A percentile compares a stretch with the other conserved stretches of the same genome.
Evolutionary conservation across 2,329 filamentous ascomycete species (phyloP).

Genomic region (Hawksworthiomyces lignivorus): DNA sequence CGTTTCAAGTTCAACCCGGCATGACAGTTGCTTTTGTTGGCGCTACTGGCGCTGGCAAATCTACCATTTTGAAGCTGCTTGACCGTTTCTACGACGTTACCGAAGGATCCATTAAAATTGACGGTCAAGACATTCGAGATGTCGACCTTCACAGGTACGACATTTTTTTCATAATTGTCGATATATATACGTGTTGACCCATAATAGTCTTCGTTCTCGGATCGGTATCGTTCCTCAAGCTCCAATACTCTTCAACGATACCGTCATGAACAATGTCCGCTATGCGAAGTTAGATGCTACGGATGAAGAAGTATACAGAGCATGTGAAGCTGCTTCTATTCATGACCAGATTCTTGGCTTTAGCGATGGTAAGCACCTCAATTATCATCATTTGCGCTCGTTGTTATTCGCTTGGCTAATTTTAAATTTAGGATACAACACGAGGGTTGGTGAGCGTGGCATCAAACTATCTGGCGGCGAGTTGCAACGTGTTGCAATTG

Average conservation of each 20-base stretch:
- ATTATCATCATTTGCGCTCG: neutral
- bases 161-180: no score
- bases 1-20: slow-evolving; percentile 42
- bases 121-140: slow-evolving; percentile 49
- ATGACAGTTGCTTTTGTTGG: slow-evolving; percentile 54
- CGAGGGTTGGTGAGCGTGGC: slow-evolving; percentile 43
- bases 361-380: slow-evolving; percentile 33
- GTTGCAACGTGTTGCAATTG: slow-evolving; percentile 59
- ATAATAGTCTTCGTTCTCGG: slow-evolving; percentile 39
- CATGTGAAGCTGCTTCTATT: slow-evolving; percentile 48
- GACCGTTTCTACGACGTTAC: slow-evolving; percentile 53
- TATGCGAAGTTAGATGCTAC: slow-evolving; percentile 47
- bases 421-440: slow-evolving; percentile 35
- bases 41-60: slow-evolving; percentile 52
- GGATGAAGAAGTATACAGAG: slow-evolving; percentile 47
- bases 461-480: slow-evolving; percentile 60
- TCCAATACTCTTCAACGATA: slow-evolving; percentile 49
- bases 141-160: slow-evolving; percentile 41
- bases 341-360: slow-evolving; percentile 51
- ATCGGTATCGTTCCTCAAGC: slow-evolving; percentile 51
- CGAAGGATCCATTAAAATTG: slow-evolving; percentile 44
- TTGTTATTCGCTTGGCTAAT: neutral
- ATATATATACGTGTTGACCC: no score
- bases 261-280: slow-evolving; percentile 51
- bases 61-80: slow-evolving; percentile 50